phyloP scores from a whole-genome alignment of 2,329 filamentous ascomycete species.

The Colletotrichum sp. region DNA sequence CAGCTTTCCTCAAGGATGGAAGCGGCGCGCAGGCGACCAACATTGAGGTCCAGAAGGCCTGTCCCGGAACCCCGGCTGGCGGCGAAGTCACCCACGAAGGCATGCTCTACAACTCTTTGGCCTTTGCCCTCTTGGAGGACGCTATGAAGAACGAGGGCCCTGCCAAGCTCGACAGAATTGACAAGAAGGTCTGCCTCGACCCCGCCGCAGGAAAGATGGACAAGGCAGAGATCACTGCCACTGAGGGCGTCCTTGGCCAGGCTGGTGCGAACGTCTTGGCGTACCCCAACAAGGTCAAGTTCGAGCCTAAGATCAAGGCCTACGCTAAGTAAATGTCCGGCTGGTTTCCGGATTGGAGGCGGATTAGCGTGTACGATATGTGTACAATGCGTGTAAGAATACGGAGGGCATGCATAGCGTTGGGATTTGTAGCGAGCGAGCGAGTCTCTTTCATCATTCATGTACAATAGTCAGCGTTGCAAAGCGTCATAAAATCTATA shows the following conservation, averaged over 20 bases:
- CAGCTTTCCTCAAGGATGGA: slow-evolving; percentile 45
- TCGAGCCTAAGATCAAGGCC: background rate
- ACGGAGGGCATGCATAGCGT: background rate
- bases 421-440: background rate
- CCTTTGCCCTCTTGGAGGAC: slow-evolving; percentile 48
- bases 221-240: background rate
- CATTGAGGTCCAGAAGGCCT: slow-evolving; percentile 51
- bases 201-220: background rate
- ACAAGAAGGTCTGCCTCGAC: background rate
- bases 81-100: slow-evolving; percentile 54
- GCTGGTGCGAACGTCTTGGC: background rate
- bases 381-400: background rate
- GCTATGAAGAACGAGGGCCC: slow-evolving; percentile 9
- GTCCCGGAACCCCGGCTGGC: slow-evolving; percentile 42
- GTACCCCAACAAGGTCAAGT: background rate
- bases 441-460: background rate
- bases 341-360: background rate
- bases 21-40: slow-evolving; percentile 51
- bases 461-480: background rate
- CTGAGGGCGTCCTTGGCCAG: background rate
- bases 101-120: slow-evolving; percentile 34
- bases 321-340: background rate
- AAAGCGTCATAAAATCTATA: background rate
- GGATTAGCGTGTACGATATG: background rate
- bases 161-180: background rate